Conservation (phyloP, 2,329 filamentous ascomycete genomes). For the Cercospora zeina region DNA sequence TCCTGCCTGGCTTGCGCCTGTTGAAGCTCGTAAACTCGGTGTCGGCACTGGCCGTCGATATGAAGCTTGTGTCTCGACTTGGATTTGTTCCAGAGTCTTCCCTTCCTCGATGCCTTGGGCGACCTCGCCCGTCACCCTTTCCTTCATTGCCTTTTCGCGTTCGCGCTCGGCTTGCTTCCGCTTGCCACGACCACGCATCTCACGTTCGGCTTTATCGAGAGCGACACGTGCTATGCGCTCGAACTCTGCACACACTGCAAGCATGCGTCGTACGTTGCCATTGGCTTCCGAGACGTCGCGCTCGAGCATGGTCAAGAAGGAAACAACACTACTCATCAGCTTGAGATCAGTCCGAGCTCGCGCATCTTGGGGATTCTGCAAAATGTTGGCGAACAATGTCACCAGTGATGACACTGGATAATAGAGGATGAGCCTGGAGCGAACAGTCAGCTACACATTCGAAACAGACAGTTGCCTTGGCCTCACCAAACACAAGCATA, state of each 20-base stretch:
- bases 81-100: constrained; percentile 41
- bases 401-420: constrained; percentile 95
- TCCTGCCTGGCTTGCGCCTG: constrained; percentile 30
- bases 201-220: constrained; percentile 86
- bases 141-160: constrained; percentile 37
- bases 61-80: constrained; percentile 40
- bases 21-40: constrained; percentile 35
- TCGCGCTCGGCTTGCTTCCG: constrained; percentile 68
- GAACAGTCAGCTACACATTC: neutral
- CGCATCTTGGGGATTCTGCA: constrained; percentile 90
- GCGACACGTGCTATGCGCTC: constrained; percentile 89
- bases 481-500: constrained; percentile 90
- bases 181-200: constrained; percentile 76
- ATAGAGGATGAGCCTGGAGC: constrained; percentile 79
- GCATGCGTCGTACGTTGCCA: constrained; percentile 88
- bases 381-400: constrained; percentile 91
- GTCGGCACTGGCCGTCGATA: constrained; percentile 40
- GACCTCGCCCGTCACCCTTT: constrained; percentile 31
- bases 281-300: constrained; percentile 63
- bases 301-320: constrained; percentile 85
- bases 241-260: constrained; percentile 92
- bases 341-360: constrained; percentile 84
- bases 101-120: constrained; percentile 38
- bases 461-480: neutral
- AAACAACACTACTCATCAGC: constrained; percentile 89